Percentiles rank a stretch among this genome's conserved stretches.
These are phyloP conservation scores for Colletotrichum eremochloae DNA, from an alignment of 2,329 filamentous ascomycete genomes.

Conservation along the genomic window DNA sequence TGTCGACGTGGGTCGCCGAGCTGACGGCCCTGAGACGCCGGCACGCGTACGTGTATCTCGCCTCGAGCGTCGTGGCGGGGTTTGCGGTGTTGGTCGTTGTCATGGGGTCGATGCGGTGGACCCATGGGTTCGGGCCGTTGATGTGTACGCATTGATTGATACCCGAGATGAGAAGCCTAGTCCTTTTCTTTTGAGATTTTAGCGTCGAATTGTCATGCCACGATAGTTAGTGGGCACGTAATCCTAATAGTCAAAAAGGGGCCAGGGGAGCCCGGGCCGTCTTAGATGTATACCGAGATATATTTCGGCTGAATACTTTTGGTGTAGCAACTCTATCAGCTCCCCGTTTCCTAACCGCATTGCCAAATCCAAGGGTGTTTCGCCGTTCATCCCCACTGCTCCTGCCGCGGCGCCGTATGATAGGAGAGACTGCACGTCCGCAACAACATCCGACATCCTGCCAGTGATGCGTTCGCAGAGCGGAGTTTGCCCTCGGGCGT, in stretches of 20 bases:
- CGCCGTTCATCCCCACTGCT: neutral
- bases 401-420: no score
- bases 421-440: neutral
- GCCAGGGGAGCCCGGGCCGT: neutral
- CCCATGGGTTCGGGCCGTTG: slow-evolving; percentile 63
- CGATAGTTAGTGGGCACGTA: neutral
- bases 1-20: slow-evolving; percentile 77
- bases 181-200: no score
- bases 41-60: slow-evolving; percentile 77
- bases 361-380: neutral
- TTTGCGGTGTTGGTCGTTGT: slow-evolving; percentile 74
- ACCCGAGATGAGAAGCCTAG: no score
- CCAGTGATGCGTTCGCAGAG: neutral
- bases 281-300: neutral
- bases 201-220: neutral
- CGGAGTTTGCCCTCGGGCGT: neutral
- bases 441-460: neutral
- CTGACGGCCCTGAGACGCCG: slow-evolving; percentile 64
- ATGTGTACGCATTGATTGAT: slow-evolving; percentile 49
- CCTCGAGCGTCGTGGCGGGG: slow-evolving; percentile 69
- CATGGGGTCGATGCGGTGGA: slow-evolving; percentile 84
- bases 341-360: neutral
- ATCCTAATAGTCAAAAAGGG: neutral
- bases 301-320: no score
- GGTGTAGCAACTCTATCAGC: neutral